Percentiles rank a stretch among this genome's conserved stretches.
These are phyloP conservation scores for Colletotrichum gigasporum DNA, from an alignment of 2,329 filamentous ascomycete species.

Conservation along the genomic window DNA sequence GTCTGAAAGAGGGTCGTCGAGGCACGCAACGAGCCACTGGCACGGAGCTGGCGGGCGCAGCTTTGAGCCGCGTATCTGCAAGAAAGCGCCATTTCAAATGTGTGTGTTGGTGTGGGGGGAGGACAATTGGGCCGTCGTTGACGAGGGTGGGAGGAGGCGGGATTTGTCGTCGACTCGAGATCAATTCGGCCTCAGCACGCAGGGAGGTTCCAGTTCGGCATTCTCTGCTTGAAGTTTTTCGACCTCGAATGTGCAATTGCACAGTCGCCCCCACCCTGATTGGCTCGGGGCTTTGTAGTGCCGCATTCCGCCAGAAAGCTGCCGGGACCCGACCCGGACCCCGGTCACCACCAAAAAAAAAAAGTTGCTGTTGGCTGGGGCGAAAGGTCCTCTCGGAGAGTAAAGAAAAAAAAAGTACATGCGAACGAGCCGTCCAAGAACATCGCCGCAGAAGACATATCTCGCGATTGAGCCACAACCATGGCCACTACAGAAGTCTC, in stretches of 20 bases:
- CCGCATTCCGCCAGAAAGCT: constrained; percentile 40
- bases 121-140: constrained; percentile 23
- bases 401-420: constrained; percentile 41
- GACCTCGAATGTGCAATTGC: constrained; percentile 40
- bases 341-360: constrained; percentile 40
- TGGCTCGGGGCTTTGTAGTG: constrained; percentile 48
- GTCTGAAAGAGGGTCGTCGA: constrained; percentile 56
- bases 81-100: constrained; percentile 66
- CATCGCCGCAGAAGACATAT: constrained; percentile 29
- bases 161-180: constrained; percentile 18
- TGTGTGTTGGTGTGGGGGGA: constrained; percentile 7
- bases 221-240: constrained; percentile 51
- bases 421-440: constrained; percentile 22
- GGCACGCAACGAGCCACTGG: constrained; percentile 54
- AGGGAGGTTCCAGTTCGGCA: constrained; percentile 29
- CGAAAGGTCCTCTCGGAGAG: constrained; percentile 26
- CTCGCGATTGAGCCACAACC: constrained; percentile 35
- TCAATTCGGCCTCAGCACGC: constrained; percentile 28
- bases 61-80: constrained; percentile 71
- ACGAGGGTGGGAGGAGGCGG: constrained; percentile 5
- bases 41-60: constrained; percentile 71
- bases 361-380: constrained; percentile 42
- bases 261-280: constrained; percentile 38
- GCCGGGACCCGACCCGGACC: constrained; percentile 36
- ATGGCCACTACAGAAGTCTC: constrained; percentile 68